Evolutionary conservation across 148 eudicot genomes (phyloP), one percentile per base, ranked within the genome.

Genomic region (Pouteria glomerata): DNA sequence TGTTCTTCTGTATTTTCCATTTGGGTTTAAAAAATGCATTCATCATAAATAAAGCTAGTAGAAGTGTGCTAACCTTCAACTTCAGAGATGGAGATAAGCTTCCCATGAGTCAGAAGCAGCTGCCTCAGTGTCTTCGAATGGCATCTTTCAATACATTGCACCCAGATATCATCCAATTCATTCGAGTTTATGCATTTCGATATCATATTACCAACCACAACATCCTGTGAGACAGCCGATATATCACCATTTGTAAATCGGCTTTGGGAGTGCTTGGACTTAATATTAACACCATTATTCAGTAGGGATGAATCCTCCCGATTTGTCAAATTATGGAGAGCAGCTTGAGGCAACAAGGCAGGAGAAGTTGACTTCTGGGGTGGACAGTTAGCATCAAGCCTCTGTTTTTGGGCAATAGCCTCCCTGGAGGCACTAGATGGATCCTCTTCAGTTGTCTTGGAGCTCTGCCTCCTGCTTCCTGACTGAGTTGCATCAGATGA

Each of bases 91-190:
- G 97, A 88, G 15, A 89, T 81, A 72, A 94, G 91, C 80, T 81
- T 94, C 72, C 93, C 97, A 79, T 88, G 78, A 57, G 80, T 78
- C 57, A 85, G 87, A 55, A 95, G 94, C 58, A 95, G 88, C 72
- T 88, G 90, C 82, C 85, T 81, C 26, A 95, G 80, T 47, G 96
- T 95, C 74, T 87, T 92, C 7, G 97, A 92, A 73, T 92, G 99
- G 76, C 99, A 95, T 77, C 79, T 92, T 42, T 85, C 89, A 63
- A 95, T 89, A 74, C 99, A 95, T 70, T 72, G 87, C 30, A 82
- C 61, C 99, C 99, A 92, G 44, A 95, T 76, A 72, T 87, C 80
- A 78, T 83, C 86, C 76, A 95, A 90, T 42, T 76, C 79, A 41
- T 86, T 83, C n/a, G n/a, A n/a, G n/a, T n/a, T n/a, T n/a, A n/a